Evolutionary conservation across 106 monocot species (phyloP).

Genomic region (Dioscorea zingiberensis): DNA sequence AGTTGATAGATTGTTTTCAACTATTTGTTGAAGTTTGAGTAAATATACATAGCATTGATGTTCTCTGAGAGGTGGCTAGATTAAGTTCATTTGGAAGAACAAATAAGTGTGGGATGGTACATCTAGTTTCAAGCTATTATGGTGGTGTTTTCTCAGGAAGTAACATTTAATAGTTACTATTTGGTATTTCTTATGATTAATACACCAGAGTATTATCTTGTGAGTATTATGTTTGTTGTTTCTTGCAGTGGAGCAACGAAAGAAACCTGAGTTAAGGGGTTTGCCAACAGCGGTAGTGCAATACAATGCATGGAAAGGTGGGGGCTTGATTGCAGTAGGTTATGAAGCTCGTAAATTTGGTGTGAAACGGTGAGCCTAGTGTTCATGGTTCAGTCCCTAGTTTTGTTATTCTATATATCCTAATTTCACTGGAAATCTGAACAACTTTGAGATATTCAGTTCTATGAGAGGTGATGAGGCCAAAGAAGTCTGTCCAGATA

Average conservation of each 20-base stretch:
- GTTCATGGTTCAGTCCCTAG: not conserved
- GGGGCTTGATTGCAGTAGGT: slow-evolving; percentile 87
- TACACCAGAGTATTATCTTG: no score
- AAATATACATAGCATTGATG: no score
- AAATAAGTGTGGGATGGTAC: no score
- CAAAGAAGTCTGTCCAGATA: slow-evolving; percentile 75
- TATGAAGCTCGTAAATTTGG: slow-evolving; percentile 97
- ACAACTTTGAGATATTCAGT: slow-evolving; percentile 34
- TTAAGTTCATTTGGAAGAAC: no score
- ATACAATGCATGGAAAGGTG: slow-evolving; percentile 97
- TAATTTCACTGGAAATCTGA: not conserved
- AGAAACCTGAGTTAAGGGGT: slow-evolving; percentile 63
- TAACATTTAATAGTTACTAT: no score
- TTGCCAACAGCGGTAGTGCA: slow-evolving; percentile 95
- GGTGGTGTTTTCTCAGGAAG: no score
- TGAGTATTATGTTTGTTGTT: not conserved
- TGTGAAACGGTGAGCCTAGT: slow-evolving; percentile 69
- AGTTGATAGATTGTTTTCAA: no score
- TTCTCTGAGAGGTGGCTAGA: no score
- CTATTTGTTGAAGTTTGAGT: no score
- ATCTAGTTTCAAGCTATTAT: no score
- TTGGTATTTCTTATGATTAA: no score
- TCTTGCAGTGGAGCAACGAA: slow-evolving; percentile 86
- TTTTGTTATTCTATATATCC: not conserved
- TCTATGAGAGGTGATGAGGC: slow-evolving; percentile 99